Percentiles rank a stretch among this genome's conserved stretches.
Evolutionary conservation across 1,139 yeast genomes (phyloP).

Genomic region (Blastobotrys capitulatus): DNA sequence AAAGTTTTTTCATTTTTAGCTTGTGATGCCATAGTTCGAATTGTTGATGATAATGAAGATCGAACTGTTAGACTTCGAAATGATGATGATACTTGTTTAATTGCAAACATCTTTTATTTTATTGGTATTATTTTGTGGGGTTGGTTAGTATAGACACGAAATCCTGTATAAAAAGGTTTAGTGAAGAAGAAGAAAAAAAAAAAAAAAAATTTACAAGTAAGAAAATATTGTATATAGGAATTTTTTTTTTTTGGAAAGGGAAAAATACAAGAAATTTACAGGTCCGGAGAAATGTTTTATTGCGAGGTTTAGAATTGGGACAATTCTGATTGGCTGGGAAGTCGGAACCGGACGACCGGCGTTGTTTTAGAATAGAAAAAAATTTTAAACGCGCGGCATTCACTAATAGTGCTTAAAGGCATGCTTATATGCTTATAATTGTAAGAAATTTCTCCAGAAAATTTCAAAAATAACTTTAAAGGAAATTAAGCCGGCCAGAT

Average conservation of each 20-base stretch:
- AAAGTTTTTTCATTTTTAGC: conserved; percentile 67
- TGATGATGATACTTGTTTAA: background rate
- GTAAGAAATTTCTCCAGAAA: too few species aligned
- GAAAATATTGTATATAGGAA: background rate
- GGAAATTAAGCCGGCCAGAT: too few species aligned
- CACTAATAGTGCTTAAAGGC: background rate
- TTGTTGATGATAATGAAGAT: background rate
- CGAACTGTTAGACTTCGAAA: background rate
- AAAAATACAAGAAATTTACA: background rate
- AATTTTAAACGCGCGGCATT: background rate
- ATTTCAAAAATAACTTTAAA: too few species aligned
- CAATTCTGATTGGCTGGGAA: conserved; percentile 1
- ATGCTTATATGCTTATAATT: too few species aligned
- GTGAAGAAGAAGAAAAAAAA: background rate
- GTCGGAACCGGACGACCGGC: background rate
- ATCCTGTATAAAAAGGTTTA: too few species aligned
- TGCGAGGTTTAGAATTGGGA: background rate
- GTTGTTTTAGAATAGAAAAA: too few species aligned
- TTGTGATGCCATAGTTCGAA: background rate
- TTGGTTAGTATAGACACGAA: background rate
- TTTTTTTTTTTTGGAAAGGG: background rate
- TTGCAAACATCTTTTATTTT: background rate
- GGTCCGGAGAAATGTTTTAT: background rate
- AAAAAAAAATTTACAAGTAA: background rate
- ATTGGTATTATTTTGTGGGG: background rate